Base-by-base conservation (phyloP, 2,329 filamentous ascomycete genomes). In the Paracamarosporium sp. region DNA sequence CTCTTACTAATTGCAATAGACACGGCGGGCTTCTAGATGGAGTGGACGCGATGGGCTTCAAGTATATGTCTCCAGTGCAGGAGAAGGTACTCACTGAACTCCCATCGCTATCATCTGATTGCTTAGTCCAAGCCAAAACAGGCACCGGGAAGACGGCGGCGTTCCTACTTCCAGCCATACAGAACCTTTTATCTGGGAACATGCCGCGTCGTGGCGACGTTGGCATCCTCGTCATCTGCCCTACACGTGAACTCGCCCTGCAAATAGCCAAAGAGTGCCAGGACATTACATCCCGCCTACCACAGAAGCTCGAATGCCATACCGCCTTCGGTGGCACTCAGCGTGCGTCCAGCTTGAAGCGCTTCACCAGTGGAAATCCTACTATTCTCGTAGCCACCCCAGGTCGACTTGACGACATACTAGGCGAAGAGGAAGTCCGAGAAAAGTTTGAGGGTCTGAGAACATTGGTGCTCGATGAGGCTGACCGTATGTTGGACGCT, bases 81-180 rank as follows among this genome's bases (percentile, higher is more conserved):
- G 78, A 83, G 50, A 81, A 81, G 66, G 82, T 85, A 5, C 71
- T 86, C 55, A 80, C 75, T 2, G 79, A 83, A 58, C 75, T 86
- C 25, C 82, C 82, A 7, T 76, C 69, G 36, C 79, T 80, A 69
- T 77, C 76, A 36, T 79, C 79, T 45, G 83, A 85, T 65, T 84
- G 82, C 60, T 78, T 85, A 31, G 84, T 84, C 30, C 83, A 85
- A 61, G 80, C 80, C 31, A 82, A 81, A 62, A 83, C 81, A 0
- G 81, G 81, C 4, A 83, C 81, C 1, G 81, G 81, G 53, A 83
- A 83, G 64, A 83, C 81, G 4, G 71, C 81, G 22, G 80, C 80
- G 7, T 83, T 83, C 57, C 68, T 82, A 20, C 75, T 82, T 1
- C 81, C 81, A 5, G 77, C 80, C 2, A 70, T 83, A 31, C 80